Evolutionary conservation across 495 filamentous ascomycete species (phyloP), one percentile per base, ranked within the genome.

Genomic region (Aspergillus ostianus): DNA sequence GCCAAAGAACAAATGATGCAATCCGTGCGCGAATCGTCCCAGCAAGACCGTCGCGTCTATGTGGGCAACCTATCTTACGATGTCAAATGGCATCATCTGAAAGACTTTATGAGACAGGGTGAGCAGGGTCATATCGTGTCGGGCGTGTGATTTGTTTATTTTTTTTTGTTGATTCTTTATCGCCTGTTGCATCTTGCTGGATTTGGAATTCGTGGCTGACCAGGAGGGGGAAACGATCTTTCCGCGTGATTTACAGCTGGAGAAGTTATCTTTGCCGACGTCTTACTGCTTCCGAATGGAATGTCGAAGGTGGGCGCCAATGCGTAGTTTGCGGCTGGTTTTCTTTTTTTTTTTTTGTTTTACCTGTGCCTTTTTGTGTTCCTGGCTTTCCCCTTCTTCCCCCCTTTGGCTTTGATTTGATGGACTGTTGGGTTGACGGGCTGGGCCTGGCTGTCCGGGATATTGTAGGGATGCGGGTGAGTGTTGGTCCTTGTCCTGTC

Each of bases 291-390:
- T 92, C 95, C 95, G 73, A 98, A 98, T 87, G 94, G 94, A 92
- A 98, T 98, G 94, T 97, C 93, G 90, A 98, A 98, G 95, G 94
- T 97, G 92, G 91, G 92, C 90, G 87, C 86, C 87, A 90, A 91
- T 85, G 85, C 87, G 85, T 92, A 87, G 85, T 41, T 41, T 85
- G 85, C 87, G 90, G 86, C 85, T 91, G 88, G 87, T 84, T 87
- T 64, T 69, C 69, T 75, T 72, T 67, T 80, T 85, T 80, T 78
- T 78, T 80, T 83, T 82, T 80, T 83, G 81, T 82, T 80, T 77
- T 80, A 26, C 30, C 30, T 32, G 30, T 32, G 30, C 10, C 30
- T 82, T 82, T 86, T 47, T 30, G 23, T 74, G 32, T 72, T 67
- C 72, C 72, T 78, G 71, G 68, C 74, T 73, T 61, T 41, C 54